Base-by-base conservation (phyloP, 257 asterid genomes). In the Gynochthodes officinalis region DNA sequence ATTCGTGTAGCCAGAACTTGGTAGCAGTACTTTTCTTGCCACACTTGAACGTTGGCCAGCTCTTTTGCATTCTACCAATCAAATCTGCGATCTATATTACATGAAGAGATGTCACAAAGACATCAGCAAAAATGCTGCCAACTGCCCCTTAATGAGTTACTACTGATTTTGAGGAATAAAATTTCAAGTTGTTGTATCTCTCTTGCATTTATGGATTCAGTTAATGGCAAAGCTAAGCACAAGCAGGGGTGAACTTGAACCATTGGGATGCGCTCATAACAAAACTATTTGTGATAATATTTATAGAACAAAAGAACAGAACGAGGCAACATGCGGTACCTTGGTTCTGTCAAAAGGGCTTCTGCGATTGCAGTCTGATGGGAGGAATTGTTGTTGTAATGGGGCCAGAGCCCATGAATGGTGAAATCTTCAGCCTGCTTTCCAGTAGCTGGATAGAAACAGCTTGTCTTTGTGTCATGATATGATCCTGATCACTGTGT, bases 11-110 rank as follows among this genome's bases (percentile, higher is more conserved):
- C 69, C 77, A 81, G 28, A 77, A 77, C 40, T 43, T 40, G 5
- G 48, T 52, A 25, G 60, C 75, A 0, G 21, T 68, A 35, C 42
- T 63, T 40, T 64, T 64, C 63, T 33, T 79, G 10, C 75, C 77
- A 52, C 83, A 79, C 2, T 79, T 76, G 27, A 79, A 48, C 0
- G 57, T 62, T 16, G 80, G 83, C 80, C 83, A 79, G 21, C 27
- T 43, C 46, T 75, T 35, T 32, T 73, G 79, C 81, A 73, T 63
- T 71, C 46, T 77, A 32, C 59, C 52, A 18, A 46, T 49, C 71
- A 80, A 32, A 64, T 77, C 81, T 49, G 73, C 33, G 33, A 77
- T 53, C 79, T 77, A 42, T 30, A 23, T 53, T n/a, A 67, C 43
- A n/a, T 27, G 5, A 18, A 5, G 39, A 61, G 19, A 35, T 35